Base-by-base conservation (phyloP, 176 grass and related monocot genomes). In the Cenchrus fungigraminus region DNA sequence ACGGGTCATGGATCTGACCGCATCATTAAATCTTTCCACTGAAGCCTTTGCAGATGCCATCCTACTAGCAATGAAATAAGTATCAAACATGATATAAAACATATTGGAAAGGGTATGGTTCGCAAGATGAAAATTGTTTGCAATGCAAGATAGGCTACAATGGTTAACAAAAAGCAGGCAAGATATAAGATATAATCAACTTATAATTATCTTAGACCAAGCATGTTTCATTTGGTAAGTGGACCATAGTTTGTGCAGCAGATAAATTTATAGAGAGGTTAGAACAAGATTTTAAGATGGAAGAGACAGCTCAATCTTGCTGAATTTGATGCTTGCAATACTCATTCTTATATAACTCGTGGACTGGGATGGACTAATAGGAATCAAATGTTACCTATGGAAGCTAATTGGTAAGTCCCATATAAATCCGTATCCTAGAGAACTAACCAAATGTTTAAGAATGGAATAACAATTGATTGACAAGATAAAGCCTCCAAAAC, bases 1-100 rank as follows among this genome's bases (percentile, higher is more conserved):
- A 44, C 7, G 40, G 79, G 71, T 68, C 89, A 93, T 91, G 32
- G 70, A 76, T 75, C 46, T 70, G 56, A 90, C 44, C 51, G 89
- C 92, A 58, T 56, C 76, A 12, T 58, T 40, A 86, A 79, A 68
- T 81, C 20, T 85, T 61, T 65, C 73, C 9, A 19, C 56, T 9
- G 1, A 57, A 82, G 20, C 31, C 0, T 17, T 79, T 71, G 64
- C 68, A 59, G 83, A 9, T 67, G 40, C 15, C 86, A 88, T 91
- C 66, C 73, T 90, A 67, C 3, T 19, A 82, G 58, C 65, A 50
- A 57, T 72, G 5, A 42, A 90, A 83, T 57, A 68, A 83, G 4
- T 17, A 86, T 71, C 4, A 60, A 45, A 47, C 55, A 71, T 65
- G 29, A 17, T 79, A 71, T 9, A 78, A 65, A 53, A 76, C 22